phyloP scores from a whole-genome alignment of 1,284 basidiomycete genomes.

The Volvariella volvacea region DNA sequence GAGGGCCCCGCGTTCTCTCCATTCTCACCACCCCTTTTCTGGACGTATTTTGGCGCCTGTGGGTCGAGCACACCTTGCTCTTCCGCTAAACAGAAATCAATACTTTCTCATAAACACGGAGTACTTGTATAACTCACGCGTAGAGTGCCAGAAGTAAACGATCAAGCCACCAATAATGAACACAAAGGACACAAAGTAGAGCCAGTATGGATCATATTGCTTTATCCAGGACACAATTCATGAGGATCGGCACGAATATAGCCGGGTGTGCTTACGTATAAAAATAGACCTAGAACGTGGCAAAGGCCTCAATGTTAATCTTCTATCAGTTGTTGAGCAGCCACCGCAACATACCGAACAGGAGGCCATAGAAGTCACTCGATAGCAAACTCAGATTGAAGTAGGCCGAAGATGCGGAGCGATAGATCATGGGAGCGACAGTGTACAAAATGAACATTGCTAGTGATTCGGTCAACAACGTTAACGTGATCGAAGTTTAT shows the following conservation, averaged over 20 bases:
- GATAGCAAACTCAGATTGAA: slow-evolving; percentile 80
- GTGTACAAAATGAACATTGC: slow-evolving; percentile 84
- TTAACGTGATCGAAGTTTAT: not conserved
- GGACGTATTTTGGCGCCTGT: slow-evolving; percentile 47
- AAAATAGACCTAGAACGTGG: slow-evolving; percentile 45
- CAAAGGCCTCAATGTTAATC: slow-evolving; percentile 4
- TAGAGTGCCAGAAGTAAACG: slow-evolving; percentile 77
- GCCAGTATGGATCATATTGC: slow-evolving; percentile 78
- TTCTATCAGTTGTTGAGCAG: no score
- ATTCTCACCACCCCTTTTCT: no score
- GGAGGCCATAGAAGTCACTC: slow-evolving; percentile 78
- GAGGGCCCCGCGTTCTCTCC: no score
- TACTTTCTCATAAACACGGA: not conserved
- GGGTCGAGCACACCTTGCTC: slow-evolving; percentile 67
- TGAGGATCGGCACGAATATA: slow-evolving; percentile 2
- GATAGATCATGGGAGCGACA: slow-evolving; percentile 77
- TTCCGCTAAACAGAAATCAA: slow-evolving; percentile 45
- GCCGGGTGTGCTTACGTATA: slow-evolving; percentile 42
- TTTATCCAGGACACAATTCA: slow-evolving; percentile 25
- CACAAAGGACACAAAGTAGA: slow-evolving; percentile 73
- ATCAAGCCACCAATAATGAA: slow-evolving; percentile 68
- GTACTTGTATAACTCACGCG: slow-evolving; percentile 45
- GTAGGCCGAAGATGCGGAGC: slow-evolving; percentile 76
- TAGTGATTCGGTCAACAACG: slow-evolving; percentile 13
- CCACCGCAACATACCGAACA: slow-evolving; percentile 58